Conservation (phyloP, 192 early-diverging fungal species). For the Coemansia furcata region DNA sequence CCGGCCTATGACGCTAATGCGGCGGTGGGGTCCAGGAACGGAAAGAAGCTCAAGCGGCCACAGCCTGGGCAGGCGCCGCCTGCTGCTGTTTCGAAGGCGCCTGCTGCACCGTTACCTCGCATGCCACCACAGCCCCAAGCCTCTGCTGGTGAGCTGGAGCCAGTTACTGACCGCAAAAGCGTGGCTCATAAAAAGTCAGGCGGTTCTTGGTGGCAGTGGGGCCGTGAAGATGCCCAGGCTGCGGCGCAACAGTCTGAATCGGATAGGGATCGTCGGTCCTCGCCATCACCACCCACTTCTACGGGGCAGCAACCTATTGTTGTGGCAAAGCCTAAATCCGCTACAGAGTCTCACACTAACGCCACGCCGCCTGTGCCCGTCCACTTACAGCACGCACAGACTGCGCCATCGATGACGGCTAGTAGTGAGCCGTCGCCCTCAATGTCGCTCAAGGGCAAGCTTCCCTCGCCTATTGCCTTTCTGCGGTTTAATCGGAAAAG, state of each 20-base stretch:
- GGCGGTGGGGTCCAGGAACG: background rate
- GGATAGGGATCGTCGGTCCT: background rate
- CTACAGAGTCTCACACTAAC: background rate
- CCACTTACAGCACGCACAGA: background rate
- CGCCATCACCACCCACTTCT: background rate
- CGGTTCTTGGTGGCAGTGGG: conserved; percentile 53
- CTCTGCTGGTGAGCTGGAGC: background rate
- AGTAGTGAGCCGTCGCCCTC: background rate
- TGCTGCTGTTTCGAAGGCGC: background rate
- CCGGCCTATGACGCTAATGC: conserved; percentile 6
- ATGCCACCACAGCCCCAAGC: background rate
- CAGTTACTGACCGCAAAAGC: conserved; percentile 16
- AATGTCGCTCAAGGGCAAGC: conserved; percentile 30
- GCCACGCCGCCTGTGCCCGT: background rate
- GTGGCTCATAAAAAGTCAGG: conserved; percentile 47
- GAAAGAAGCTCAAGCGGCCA: background rate
- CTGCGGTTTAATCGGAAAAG: conserved; percentile 46
- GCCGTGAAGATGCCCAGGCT: conserved; percentile 16
- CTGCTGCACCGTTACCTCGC: background rate
- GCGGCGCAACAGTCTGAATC: background rate
- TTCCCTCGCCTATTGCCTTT: conserved; percentile 48
- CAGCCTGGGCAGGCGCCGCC: background rate
- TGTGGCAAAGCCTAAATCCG: background rate
- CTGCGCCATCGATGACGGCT: background rate
- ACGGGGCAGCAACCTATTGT: no score